Evolutionary conservation across 78 protist species (phyloP), one percentile per base, ranked within the genome.

Genomic region (Dictyostelium capitatum): DNA sequence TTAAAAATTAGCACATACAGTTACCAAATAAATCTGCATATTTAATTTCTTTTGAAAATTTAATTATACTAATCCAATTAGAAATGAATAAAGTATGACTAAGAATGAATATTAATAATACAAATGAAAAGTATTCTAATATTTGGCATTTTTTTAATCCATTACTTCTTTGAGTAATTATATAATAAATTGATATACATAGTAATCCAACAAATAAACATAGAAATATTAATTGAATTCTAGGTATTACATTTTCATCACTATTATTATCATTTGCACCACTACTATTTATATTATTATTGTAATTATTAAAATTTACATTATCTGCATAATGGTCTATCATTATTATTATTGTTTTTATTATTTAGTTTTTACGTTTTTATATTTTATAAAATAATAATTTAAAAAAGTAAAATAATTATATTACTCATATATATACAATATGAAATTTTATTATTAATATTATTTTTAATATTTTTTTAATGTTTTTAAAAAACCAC

Each of bases 171-270:
- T 37, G n/a, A 1, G 70, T 25, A 25, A 62, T 62, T 7, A 62
- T 62, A 62, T 62, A 62, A 25, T 62, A 62, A 8, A 62, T 6
- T 11, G 70, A 62, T 23, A 62, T 37, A 9, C 70, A 30, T 11
- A 62, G 28, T 25, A 62, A 25, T 11, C 70, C 70, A 62, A 62
- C 15, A 62, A 23, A 62, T 3, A 62, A 30, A 62, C 70, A 62
- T 25, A 62, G 10, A 62, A 62, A 62, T 25, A 62, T 62, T 25
- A 62, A 25, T 62, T 62, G 70, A 62, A 62, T 37, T 25, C 70
- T 62, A 25, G 70, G 70, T 62, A 62, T 62, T 23, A 62, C 70
- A 62, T 62, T 62, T 62, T 62, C 70, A 25, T 62, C 70, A 62
- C 70, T 62, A 62, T 62, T 62, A 62, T 4, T 37, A 25, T 62